Evolutionary conservation across 1,139 yeast genomes (phyloP).

Genomic region (Diutina ranongensis): DNA sequence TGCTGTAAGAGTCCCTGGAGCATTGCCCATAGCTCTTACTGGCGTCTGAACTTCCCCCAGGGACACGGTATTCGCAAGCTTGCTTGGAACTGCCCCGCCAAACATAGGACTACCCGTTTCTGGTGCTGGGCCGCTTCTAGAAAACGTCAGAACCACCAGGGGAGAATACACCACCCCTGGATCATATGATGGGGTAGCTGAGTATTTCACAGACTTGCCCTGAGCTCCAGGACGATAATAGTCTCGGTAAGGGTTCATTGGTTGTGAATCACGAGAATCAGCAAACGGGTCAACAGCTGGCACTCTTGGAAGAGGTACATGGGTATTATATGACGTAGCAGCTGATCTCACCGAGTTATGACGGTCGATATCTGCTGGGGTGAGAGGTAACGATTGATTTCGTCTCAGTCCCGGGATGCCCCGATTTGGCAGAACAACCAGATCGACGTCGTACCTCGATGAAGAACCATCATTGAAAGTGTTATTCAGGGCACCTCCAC

Average conservation of each 20-base stretch:
- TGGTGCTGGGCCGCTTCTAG: background rate
- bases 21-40: background rate
- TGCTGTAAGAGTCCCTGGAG: background rate
- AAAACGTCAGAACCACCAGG: background rate
- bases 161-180: background rate
- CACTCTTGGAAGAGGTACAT: slow-evolving; percentile 2
- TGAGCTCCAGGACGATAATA: background rate
- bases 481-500: background rate
- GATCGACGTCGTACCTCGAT: background rate
- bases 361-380: background rate
- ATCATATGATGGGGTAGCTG: background rate
- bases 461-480: background rate
- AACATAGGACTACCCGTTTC: background rate
- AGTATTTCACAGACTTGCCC: background rate
- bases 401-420: background rate
- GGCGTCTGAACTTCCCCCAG: background rate
- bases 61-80: background rate
- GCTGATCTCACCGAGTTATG: background rate
- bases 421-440: background rate
- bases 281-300: background rate
- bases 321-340: background rate
- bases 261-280: background rate
- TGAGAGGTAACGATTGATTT: background rate
- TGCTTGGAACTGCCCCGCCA: slow-evolving; percentile 2
- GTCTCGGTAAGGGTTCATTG: background rate